Conservation (phyloP, 1,284 basidiomycete species). For the Inonotus hispidus region DNA sequence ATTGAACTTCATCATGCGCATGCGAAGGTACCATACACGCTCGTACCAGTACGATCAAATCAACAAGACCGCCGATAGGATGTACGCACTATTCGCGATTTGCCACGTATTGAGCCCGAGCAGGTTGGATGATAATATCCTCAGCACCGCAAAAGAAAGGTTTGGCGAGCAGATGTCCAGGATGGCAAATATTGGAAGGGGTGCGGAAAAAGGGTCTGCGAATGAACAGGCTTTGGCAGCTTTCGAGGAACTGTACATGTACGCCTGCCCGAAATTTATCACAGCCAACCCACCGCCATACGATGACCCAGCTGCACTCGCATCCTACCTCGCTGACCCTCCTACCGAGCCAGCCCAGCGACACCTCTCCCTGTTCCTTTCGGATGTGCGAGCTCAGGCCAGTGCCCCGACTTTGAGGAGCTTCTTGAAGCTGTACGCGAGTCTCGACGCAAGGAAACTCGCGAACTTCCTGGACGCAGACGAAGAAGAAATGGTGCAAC, state of each 20-base stretch:
- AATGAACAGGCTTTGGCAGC: constrained; percentile 74
- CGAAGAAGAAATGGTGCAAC: constrained; percentile 92
- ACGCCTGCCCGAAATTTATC: constrained; percentile 96
- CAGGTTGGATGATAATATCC: constrained; percentile 90
- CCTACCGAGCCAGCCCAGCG: constrained; percentile 75
- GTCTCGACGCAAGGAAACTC: constrained; percentile 87
- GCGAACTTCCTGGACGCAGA: constrained; percentile 85
- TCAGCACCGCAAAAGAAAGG: constrained; percentile 88
- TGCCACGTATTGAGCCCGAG: constrained; percentile 90
- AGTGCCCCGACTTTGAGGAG: constrained; percentile 84
- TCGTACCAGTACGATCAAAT: constrained; percentile 98
- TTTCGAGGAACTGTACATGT: constrained; percentile 93
- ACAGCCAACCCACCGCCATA: constrained; percentile 91
- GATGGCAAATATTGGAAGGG: constrained; percentile 53
- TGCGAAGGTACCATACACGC: constrained; percentile 92
- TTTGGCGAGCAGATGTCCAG: constrained; percentile 88
- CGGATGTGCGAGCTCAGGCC: constrained; percentile 71
- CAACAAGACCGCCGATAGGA: constrained; percentile 94
- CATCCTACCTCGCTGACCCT: constrained; percentile 42
- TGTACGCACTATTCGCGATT: constrained; percentile 94
- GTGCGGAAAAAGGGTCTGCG: constrained; percentile 39
- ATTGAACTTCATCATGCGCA: constrained; percentile 89
- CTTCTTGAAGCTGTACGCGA: constrained; percentile 94
- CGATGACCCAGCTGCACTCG: constrained; percentile 71
- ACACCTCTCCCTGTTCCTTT: constrained; percentile 79